phyloP scores from a whole-genome alignment of 768 basidiomycete genomes.

The Agaricus sinodeliciosus region DNA sequence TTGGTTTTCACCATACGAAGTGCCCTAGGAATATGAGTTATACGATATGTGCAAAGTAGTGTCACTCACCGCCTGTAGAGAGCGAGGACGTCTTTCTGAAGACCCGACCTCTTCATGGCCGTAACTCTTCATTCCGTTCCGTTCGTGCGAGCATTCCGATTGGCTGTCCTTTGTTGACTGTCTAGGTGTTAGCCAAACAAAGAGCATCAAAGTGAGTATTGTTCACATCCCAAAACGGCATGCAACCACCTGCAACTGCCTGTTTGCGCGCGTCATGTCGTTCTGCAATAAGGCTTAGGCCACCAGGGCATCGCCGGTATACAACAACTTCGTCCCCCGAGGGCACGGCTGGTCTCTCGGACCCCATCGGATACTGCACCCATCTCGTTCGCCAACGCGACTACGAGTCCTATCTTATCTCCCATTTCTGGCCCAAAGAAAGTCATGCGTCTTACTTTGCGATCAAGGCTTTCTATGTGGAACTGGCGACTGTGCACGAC shows the following conservation, averaged over 20 bases:
- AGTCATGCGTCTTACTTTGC: constrained; percentile 67
- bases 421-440: constrained; percentile 66
- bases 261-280: not conserved
- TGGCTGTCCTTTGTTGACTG: not conserved
- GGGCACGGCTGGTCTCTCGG: constrained; percentile 18
- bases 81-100: constrained; percentile 47
- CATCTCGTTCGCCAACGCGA: constrained; percentile 72
- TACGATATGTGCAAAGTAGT: not conserved
- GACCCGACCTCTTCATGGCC: constrained; percentile 27
- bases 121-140: not conserved
- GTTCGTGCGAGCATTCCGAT: not conserved
- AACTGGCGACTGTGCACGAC: constrained; percentile 73
- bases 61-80: constrained; percentile 35
- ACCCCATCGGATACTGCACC: constrained; percentile 60
- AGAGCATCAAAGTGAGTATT: not conserved
- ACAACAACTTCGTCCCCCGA: constrained; percentile 1
- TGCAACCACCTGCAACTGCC: not conserved
- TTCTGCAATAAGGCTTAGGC: too few species aligned
- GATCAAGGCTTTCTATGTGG: constrained; percentile 80
- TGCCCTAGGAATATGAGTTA: constrained; percentile 39
- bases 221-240: not conserved
- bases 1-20: constrained; percentile 71
- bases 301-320: not conserved
- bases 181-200: not conserved
- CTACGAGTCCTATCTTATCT: constrained; percentile 71